Evolutionary conservation across 2,329 filamentous ascomycete genomes (phyloP), one percentile per base, ranked within the genome.

Genomic region (Bipolaris oryzae): DNA sequence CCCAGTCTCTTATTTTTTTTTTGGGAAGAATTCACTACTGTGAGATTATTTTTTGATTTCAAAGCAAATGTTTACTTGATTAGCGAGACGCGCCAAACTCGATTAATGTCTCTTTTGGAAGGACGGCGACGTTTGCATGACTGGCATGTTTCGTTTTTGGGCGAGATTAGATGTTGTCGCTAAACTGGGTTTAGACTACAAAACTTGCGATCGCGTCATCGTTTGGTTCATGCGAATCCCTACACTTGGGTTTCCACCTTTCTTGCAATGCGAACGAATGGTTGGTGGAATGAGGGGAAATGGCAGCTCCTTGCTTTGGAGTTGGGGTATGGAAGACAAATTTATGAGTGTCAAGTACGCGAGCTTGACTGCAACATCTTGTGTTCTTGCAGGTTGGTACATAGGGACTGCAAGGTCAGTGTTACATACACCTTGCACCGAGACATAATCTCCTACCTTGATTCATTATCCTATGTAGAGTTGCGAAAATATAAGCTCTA

Each of bases 201-300:
- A 53, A 56, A 48, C 43, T 41, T 51, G 33, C 47, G 43, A 57
- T 57, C 43, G 50, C 54, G 54, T 57, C 54, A 57, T 57, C 50
- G 38, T 37, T 23, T 10, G 35, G n/a, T 16, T 23, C 16, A 18
- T 21, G n/a, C 16, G 10, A 20, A 39, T 5, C 37, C 37, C 7
- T n/a, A 16, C 34, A 15, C 15, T 37, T 7, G 34, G 34, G 7
- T 3, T 7, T 3, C 34, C 15, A 37, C 15, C 13, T n/a, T n/a
- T 37, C 5, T 37, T n/a, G 34, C 7, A 16, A 3, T 37, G 34
- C 34, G n/a, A 37, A 37, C 1, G 7, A 6, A 28, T 28, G 25
- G 25, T 28, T 28, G 2, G 25, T 28, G 9, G 9, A 9, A 7
- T 10, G 2, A 28, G 25, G 25, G 25, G 10, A 28, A 28, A 10